Conservation (phyloP, 176 grass and related monocot species). For the Areca catechu region DNA sequence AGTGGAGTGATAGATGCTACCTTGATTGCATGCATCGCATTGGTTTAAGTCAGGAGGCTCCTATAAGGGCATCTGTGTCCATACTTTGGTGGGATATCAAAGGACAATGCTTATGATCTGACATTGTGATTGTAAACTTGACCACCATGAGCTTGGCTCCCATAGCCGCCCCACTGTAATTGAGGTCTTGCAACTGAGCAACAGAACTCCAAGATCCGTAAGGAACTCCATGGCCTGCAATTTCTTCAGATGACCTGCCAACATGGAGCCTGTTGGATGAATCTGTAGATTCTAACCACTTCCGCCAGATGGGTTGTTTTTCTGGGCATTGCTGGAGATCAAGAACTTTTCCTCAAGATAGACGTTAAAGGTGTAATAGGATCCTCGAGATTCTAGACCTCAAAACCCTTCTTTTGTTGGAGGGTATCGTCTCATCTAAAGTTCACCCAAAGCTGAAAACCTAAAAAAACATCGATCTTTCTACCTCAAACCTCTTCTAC, state of each 20-base stretch:
- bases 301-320: not conserved
- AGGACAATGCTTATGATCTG: not conserved
- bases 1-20: not conserved
- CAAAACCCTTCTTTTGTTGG: not conserved
- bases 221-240: not conserved
- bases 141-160: not conserved
- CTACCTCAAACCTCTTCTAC: not conserved
- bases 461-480: not conserved
- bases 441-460: not conserved
- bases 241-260: not conserved
- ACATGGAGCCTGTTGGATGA: not conserved
- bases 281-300: not conserved
- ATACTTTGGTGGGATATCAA: not conserved
- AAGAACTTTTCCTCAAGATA: not conserved
- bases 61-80: not conserved
- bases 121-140: not conserved
- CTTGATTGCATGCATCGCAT: not conserved
- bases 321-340: not conserved
- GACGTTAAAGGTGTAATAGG: conserved; percentile 1
- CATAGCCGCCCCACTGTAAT: not conserved
- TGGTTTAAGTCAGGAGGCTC: not conserved
- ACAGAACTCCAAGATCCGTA: too few species aligned
- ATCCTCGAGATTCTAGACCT: not conserved
- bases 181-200: not conserved
- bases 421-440: not conserved